Conservation (phyloP, 768 basidiomycete species). For the Psilocybe cubensis region DNA sequence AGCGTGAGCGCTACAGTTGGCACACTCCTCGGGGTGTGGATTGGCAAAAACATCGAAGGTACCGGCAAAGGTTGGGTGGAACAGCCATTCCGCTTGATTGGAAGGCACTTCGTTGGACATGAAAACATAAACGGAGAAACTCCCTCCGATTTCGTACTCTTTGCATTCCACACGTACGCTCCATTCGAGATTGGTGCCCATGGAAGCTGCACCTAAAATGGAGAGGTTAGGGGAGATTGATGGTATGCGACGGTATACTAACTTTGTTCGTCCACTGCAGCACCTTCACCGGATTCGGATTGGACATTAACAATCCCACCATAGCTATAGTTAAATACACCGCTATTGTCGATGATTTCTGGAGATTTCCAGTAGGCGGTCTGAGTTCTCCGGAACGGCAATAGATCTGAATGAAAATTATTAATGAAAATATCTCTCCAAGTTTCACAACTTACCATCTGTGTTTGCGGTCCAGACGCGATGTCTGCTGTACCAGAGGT, state of each 20-base stretch:
- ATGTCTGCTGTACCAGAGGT: slow-evolving; percentile 44
- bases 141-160: slow-evolving; percentile 44
- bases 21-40: slow-evolving; percentile 35
- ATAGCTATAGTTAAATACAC: no score
- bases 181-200: slow-evolving; percentile 39
- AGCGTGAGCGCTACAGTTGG: slow-evolving; percentile 33
- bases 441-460: slow-evolving; percentile 12
- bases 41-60: slow-evolving; percentile 47
- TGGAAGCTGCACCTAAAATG: not conserved
- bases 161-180: slow-evolving; percentile 43
- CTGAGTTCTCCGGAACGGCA: no score
- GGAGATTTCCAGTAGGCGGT: no score
- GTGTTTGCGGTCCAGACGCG: slow-evolving; percentile 33
- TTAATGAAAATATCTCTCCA: no score
- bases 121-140: slow-evolving; percentile 50
- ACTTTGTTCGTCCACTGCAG: not conserved
- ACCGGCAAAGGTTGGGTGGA: slow-evolving; percentile 40
- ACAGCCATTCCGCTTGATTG: slow-evolving; percentile 41
- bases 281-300: no score
- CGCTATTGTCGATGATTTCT: no score
- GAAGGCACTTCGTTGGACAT: slow-evolving; percentile 43
- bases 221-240: slow-evolving; percentile 1
- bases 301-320: no score
- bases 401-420: no score
- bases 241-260: slow-evolving; percentile 1